Conservation (phyloP, 495 filamentous ascomycete species). For the Choiromyces venosus region DNA sequence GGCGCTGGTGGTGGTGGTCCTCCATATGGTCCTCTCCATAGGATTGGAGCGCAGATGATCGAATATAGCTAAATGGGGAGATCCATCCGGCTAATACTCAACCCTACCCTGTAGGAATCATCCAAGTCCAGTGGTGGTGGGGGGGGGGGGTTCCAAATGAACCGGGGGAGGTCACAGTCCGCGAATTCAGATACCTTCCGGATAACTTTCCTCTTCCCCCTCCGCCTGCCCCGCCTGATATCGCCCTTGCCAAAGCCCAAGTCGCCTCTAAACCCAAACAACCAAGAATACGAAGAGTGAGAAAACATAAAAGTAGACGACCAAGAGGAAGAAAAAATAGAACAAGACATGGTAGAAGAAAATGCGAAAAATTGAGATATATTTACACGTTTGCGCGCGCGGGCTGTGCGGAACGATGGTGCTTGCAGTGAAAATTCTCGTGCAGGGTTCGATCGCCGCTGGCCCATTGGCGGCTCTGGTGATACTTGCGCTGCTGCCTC, state of each 20-base stretch:
- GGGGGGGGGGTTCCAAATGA: neutral
- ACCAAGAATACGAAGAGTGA: neutral
- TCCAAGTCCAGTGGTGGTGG: neutral
- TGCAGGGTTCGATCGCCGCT: constrained; percentile 28
- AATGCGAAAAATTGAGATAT: neutral
- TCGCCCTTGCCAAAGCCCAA: neutral
- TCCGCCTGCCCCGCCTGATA: constrained; percentile 4
- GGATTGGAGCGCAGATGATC: neutral
- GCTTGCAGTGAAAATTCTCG: constrained; percentile 33
- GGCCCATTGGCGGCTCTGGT: constrained; percentile 29
- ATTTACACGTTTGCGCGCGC: constrained; percentile 4
- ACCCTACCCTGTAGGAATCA: neutral
- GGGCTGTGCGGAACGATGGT: constrained; percentile 35
- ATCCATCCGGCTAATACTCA: neutral
- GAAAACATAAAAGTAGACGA: neutral
- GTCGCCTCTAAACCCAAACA: neutral
- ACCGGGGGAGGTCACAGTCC: neutral
- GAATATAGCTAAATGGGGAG: neutral
- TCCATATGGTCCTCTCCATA: neutral
- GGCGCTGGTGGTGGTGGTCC: neutral
- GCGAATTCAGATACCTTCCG: neutral
- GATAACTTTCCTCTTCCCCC: neutral
- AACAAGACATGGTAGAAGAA: neutral
- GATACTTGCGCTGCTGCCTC: constrained; percentile 28
- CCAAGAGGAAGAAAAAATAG: neutral